phyloP scores from a whole-genome alignment of 176 grass and related monocot species.

The Oryza australiensis region DNA sequence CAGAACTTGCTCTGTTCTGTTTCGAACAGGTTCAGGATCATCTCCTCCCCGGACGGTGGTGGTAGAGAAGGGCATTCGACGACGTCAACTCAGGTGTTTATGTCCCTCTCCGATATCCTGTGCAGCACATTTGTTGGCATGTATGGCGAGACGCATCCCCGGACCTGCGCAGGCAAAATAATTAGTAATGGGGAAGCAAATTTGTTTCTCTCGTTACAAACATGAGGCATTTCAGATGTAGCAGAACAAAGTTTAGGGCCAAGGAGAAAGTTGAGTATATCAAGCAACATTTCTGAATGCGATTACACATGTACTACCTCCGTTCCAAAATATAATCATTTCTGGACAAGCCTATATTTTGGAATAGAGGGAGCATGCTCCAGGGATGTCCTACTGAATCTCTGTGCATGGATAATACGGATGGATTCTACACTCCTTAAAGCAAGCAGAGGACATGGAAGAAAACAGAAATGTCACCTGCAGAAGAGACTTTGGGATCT shows the following conservation, averaged over 20 bases:
- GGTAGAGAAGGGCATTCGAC: no score
- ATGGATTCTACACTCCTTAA: neutral
- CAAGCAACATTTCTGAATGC: neutral
- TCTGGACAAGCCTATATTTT: no score
- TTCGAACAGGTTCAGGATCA: neutral
- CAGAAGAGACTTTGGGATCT: constrained; percentile 71
- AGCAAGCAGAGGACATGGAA: neutral
- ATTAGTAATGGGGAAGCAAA: neutral
- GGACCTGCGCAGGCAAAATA: constrained; percentile 41
- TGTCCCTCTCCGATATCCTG: constrained; percentile 58
- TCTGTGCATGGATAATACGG: neutral
- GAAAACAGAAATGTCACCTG: constrained; percentile 49
- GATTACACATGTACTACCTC: neutral
- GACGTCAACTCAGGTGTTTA: constrained; percentile 11
- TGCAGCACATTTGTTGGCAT: constrained; percentile 82
- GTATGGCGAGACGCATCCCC: constrained; percentile 71
- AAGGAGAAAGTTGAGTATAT: neutral
- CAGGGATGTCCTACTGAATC: no score
- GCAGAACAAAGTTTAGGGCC: neutral
- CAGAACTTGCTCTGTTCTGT: neutral
- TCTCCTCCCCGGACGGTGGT: neutral
- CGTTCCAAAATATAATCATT: no score
- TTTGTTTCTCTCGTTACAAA: neutral
- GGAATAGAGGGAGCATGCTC: neutral
- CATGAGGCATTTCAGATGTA: neutral